Percentiles rank a stretch among this genome's conserved stretches.
These are phyloP conservation scores for Colletotrichum brevisporum DNA, from an alignment of 2,329 filamentous ascomycete species.

Conservation along the genomic window DNA sequence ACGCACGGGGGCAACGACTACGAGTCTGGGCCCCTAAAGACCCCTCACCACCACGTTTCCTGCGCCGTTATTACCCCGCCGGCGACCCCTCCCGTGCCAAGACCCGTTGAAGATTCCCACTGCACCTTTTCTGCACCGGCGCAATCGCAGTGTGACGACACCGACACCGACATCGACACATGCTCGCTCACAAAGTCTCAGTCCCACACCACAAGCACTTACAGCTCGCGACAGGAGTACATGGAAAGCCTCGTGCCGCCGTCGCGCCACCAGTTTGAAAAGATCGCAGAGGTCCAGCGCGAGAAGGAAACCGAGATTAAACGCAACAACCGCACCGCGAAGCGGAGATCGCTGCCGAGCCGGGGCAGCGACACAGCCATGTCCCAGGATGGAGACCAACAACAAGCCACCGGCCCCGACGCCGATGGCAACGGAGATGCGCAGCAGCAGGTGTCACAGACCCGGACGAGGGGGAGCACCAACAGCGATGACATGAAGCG, in stretches of 20 bases:
- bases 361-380: slow-evolving; percentile 44
- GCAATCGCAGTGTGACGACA: slow-evolving; percentile 24
- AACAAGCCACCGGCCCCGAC: neutral
- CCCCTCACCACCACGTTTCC: slow-evolving; percentile 26
- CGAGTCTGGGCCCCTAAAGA: slow-evolving; percentile 25
- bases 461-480: slow-evolving; percentile 5
- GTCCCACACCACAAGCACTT: slow-evolving; percentile 27
- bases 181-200: slow-evolving; percentile 35
- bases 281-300: slow-evolving; percentile 65
- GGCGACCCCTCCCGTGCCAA: slow-evolving; percentile 37
- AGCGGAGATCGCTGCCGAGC: slow-evolving; percentile 52
- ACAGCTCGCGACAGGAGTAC: slow-evolving; percentile 56
- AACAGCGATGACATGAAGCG: slow-evolving; percentile 48
- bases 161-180: slow-evolving; percentile 8
- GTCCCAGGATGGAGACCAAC: slow-evolving; percentile 20
- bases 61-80: slow-evolving; percentile 37
- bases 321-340: slow-evolving; percentile 56
- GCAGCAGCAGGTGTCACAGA: slow-evolving; percentile 8
- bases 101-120: slow-evolving; percentile 19
- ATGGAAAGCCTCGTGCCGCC: slow-evolving; percentile 66
- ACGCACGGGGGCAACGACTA: too few species aligned
- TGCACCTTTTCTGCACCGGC: slow-evolving; percentile 26
- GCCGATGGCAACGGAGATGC: slow-evolving; percentile 11
- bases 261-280: slow-evolving; percentile 60
- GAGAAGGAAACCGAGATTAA: slow-evolving; percentile 60